Evolutionary conservation across 495 filamentous ascomycete genomes (phyloP).

Genomic region (Collariella sp.): DNA sequence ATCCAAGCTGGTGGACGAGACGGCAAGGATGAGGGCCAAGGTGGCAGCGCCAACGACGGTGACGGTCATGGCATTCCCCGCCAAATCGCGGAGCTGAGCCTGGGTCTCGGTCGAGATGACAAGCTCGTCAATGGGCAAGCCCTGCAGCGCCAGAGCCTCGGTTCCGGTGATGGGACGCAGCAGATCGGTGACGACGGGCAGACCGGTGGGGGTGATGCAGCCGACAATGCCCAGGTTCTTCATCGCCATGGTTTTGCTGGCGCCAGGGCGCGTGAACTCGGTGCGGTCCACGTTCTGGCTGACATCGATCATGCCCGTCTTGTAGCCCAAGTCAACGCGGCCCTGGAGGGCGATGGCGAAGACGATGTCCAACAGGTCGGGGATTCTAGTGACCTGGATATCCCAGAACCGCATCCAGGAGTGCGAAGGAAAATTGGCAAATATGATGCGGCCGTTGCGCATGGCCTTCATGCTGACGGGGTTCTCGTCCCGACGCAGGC

Average conservation of each 20-base stretch:
- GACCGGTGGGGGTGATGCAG: constrained; percentile 64
- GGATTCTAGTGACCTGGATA: constrained; percentile 45
- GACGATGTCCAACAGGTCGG: constrained; percentile 61
- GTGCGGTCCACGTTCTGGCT: constrained; percentile 69
- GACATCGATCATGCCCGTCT: constrained; percentile 54
- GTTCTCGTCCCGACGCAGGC: constrained; percentile 9
- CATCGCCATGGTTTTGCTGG: neutral
- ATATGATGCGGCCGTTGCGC: constrained; percentile 12
- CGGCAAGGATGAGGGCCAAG: constrained; percentile 31
- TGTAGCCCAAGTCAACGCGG: constrained; percentile 54
- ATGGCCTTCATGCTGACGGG: constrained; percentile 19
- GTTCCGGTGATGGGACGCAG: constrained; percentile 55
- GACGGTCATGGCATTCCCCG: constrained; percentile 78
- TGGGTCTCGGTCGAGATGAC: constrained; percentile 56
- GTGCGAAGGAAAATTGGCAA: constrained; percentile 1
- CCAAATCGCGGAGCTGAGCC: constrained; percentile 59
- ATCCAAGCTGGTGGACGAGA: constrained; percentile 6
- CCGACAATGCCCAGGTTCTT: constrained; percentile 49
- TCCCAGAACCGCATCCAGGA: constrained; percentile 11
- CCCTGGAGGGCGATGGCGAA: constrained; percentile 38
- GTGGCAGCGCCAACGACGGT: constrained; percentile 62
- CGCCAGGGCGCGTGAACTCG: neutral
- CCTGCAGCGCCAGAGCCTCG: constrained; percentile 63
- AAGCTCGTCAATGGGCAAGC: constrained; percentile 55
- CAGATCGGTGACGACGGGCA: constrained; percentile 53